phyloP scores from a whole-genome alignment of 192 early-diverging fungal genomes.

The Thamnidium elegans region DNA sequence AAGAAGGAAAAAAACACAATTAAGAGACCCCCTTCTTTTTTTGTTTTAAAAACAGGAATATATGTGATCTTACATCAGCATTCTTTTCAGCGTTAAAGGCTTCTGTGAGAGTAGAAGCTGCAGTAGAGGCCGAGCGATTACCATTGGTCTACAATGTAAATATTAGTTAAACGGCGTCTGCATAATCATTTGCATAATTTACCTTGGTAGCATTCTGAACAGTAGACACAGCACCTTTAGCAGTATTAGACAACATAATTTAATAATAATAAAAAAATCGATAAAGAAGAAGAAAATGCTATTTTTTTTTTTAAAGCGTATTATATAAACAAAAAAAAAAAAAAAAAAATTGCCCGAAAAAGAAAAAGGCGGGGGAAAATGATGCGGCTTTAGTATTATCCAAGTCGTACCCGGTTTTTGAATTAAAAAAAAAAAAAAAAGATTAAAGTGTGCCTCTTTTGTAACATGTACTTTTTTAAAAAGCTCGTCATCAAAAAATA shows the following conservation, averaged over 20 bases:
- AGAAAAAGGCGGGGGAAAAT: not conserved
- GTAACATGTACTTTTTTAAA: no score
- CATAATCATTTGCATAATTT: no score
- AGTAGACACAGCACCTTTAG: no score
- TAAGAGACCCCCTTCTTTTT: not conserved
- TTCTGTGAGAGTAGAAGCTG: constrained; percentile 40
- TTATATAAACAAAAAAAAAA: not conserved
- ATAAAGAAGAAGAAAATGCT: not conserved
- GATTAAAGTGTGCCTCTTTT: no score
- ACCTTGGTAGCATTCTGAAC: no score
- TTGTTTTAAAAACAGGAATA: not conserved
- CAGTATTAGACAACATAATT: not conserved
- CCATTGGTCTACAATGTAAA: no score
- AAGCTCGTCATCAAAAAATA: no score
- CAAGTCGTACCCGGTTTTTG: not conserved
- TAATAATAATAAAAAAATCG: not conserved
- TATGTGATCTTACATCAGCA: constrained; percentile 45
- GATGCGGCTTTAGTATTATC: constrained; percentile 2
- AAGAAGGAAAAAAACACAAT: not conserved
- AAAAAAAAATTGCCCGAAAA: not conserved
- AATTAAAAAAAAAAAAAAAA: no score
- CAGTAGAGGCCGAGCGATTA: no score
- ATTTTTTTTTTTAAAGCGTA: no score
- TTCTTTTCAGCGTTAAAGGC: constrained; percentile 56
- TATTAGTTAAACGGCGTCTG: no score